These are phyloP conservation scores for Microdochium paspali DNA, from an alignment of 2,329 filamentous ascomycete genomes.

Conservation along the genomic window DNA sequence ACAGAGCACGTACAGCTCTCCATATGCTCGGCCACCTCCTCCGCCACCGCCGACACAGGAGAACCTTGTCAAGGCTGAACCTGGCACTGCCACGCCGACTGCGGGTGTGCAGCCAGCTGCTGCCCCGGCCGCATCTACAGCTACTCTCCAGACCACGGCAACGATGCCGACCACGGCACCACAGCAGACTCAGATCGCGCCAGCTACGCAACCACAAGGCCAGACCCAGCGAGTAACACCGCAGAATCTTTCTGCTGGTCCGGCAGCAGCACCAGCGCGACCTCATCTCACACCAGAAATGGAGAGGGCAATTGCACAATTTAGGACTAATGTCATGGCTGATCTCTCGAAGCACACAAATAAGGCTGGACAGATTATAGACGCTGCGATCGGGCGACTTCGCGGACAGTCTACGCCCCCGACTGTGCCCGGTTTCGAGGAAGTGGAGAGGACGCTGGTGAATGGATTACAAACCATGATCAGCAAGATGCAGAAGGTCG, in stretches of 20 bases:
- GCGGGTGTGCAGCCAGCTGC: constrained; percentile 3
- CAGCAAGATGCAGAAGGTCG: constrained; percentile 5
- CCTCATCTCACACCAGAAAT: constrained; percentile 15
- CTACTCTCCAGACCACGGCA: background rate
- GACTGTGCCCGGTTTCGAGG: constrained; percentile 15
- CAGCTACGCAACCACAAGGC: constrained; percentile 1
- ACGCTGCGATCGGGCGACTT: constrained; percentile 17
- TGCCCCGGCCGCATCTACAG: no score
- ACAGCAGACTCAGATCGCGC: constrained; percentile 3
- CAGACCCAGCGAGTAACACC: constrained; percentile 1
- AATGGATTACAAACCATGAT: constrained; percentile 19
- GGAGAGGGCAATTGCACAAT: constrained; percentile 17
- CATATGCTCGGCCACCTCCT: constrained; percentile 19
- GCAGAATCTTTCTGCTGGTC: background rate
- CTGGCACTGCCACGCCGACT: constrained; percentile 4
- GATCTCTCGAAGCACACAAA: constrained; percentile 15
- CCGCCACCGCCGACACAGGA: constrained; percentile 11
- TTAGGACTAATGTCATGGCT: constrained; percentile 18
- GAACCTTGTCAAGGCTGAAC: constrained; percentile 13
- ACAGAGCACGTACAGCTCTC: constrained; percentile 20
- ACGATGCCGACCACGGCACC: background rate
- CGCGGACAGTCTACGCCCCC: constrained; percentile 15
- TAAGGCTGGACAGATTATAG: constrained; percentile 18
- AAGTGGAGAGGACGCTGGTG: constrained; percentile 15
- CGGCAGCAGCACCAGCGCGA: background rate